phyloP scores from a whole-genome alignment of 1,284 basidiomycete genomes.

The Athelia psychrophila region DNA sequence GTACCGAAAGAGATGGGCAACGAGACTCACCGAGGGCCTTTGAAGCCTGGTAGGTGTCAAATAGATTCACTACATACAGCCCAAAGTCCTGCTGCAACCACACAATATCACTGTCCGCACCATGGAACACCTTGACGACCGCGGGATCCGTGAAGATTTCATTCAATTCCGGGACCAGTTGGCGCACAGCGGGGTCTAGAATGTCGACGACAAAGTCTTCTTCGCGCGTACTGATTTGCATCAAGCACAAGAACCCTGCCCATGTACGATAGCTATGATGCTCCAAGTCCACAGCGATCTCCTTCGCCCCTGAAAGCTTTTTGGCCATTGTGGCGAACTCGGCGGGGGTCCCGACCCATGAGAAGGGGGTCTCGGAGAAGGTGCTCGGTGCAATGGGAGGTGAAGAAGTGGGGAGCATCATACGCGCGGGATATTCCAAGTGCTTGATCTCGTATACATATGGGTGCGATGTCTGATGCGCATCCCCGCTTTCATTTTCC shows the following conservation, averaged over 20 bases:
- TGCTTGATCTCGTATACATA: slow-evolving; percentile 82
- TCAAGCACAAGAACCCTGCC: slow-evolving; percentile 87
- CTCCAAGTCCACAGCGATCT: slow-evolving; percentile 94
- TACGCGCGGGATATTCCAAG: slow-evolving; percentile 64
- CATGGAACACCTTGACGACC: slow-evolving; percentile 92
- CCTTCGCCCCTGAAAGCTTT: slow-evolving; percentile 61
- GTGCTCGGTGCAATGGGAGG: slow-evolving; percentile 48
- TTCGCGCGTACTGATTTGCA: slow-evolving; percentile 88
- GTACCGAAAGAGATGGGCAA: no score
- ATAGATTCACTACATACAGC: slow-evolving; percentile 90
- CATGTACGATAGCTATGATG: slow-evolving; percentile 89
- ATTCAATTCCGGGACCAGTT: slow-evolving; percentile 68
- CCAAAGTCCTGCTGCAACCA: slow-evolving; percentile 98
- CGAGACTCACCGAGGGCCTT: slow-evolving; percentile 68
- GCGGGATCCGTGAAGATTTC: slow-evolving; percentile 83
- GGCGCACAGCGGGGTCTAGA: slow-evolving; percentile 58
- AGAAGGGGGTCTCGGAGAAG: slow-evolving; percentile 71
- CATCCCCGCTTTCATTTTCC: slow-evolving; percentile 24
- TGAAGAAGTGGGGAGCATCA: slow-evolving; percentile 52
- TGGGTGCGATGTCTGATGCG: slow-evolving; percentile 55
- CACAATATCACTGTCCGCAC: slow-evolving; percentile 90
- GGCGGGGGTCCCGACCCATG: slow-evolving; percentile 65
- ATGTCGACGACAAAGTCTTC: slow-evolving; percentile 90
- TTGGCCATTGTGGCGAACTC: slow-evolving; percentile 64
- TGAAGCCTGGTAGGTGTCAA: slow-evolving; percentile 96